Percentiles rank a stretch among this genome's conserved stretches.
These are phyloP conservation scores for Aspergillus fumigatus DNA, from an alignment of 2,329 filamentous ascomycete genomes.

Conservation along the genomic window DNA sequence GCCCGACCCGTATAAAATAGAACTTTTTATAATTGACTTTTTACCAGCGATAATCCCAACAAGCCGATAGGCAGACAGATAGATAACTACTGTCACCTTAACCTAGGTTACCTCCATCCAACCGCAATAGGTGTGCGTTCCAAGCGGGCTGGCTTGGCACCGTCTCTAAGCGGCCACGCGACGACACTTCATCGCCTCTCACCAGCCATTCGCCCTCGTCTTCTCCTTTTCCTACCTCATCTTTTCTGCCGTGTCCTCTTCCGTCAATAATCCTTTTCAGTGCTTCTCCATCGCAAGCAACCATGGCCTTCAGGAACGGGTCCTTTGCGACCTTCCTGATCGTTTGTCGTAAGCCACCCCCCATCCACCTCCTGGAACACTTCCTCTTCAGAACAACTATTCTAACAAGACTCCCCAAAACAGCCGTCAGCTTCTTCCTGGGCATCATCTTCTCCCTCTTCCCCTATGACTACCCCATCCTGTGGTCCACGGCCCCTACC, in stretches of 20 bases:
- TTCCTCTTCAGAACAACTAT: not conserved
- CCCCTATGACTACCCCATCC: slow-evolving; percentile 67
- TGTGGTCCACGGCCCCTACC: slow-evolving; percentile 42
- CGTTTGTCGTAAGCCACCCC: slow-evolving; percentile 67
- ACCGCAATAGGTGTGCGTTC: no score
- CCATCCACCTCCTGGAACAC: no score
- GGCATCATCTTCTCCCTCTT: slow-evolving; percentile 95
- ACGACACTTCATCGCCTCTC: not conserved
- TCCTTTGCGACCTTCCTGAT: slow-evolving; percentile 97
- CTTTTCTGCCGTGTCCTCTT: slow-evolving; percentile 1
- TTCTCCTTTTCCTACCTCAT: slow-evolving; percentile 9
- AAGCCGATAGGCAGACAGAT: not conserved
- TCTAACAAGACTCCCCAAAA: slow-evolving; percentile 6
- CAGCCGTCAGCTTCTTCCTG: slow-evolving; percentile 93
- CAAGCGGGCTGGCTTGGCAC: not conserved
- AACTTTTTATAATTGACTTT: no score
- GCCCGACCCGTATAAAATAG: no score
- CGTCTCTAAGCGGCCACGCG: not conserved
- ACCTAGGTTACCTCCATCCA: no score
- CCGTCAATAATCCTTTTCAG: not conserved
- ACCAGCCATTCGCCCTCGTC: slow-evolving; percentile 3
- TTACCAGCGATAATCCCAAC: no score
- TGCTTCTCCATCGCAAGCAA: not conserved
- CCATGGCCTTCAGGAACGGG: slow-evolving; percentile 39
- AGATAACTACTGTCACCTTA: not conserved